Percentiles rank a stretch among this genome's conserved stretches.
Conservation (phyloP, 768 basidiomycete genomes). For the Lentinula sp. region DNA sequence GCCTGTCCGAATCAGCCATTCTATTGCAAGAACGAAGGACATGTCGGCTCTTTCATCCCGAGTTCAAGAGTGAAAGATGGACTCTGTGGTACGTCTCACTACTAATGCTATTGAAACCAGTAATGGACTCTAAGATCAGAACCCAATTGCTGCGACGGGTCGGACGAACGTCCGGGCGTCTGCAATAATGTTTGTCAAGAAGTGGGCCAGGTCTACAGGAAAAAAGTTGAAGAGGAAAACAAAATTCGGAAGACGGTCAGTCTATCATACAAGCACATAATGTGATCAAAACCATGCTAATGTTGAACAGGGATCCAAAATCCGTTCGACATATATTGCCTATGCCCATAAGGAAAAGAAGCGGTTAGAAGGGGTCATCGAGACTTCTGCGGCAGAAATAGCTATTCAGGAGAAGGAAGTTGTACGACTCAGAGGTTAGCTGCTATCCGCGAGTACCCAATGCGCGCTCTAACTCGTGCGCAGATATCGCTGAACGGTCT, state of each 20-base stretch:
- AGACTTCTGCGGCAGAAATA: conserved; percentile 52
- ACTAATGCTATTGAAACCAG: neutral
- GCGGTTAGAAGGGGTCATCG: conserved; percentile 63
- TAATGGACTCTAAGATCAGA: conserved; percentile 42
- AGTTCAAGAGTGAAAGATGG: conserved; percentile 88
- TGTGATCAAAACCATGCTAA: neutral
- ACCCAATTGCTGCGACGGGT: conserved; percentile 91
- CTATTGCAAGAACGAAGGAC: conserved; percentile 85
- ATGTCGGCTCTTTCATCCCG: conserved; percentile 74
- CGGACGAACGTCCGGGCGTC: conserved; percentile 79
- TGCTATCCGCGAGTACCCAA: neutral
- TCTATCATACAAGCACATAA: neutral
- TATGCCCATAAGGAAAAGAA: conserved; percentile 88
- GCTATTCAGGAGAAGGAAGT: conserved; percentile 63
- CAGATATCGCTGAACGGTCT: conserved; percentile 73
- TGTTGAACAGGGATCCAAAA: conserved; percentile 74
- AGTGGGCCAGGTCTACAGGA: conserved; percentile 64
- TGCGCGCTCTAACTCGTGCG: neutral
- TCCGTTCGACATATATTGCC: conserved; percentile 80
- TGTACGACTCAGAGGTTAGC: conserved; percentile 59
- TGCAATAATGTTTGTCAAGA: conserved; percentile 77
- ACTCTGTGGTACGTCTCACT: conserved; percentile 67
- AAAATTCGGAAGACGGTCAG: conserved; percentile 69
- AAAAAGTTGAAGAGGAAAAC: conserved; percentile 62
- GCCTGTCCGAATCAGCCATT: conserved; percentile 75